Conservation (phyloP, 192 early-diverging fungal genomes). For the Entomortierella parvispora region DNA sequence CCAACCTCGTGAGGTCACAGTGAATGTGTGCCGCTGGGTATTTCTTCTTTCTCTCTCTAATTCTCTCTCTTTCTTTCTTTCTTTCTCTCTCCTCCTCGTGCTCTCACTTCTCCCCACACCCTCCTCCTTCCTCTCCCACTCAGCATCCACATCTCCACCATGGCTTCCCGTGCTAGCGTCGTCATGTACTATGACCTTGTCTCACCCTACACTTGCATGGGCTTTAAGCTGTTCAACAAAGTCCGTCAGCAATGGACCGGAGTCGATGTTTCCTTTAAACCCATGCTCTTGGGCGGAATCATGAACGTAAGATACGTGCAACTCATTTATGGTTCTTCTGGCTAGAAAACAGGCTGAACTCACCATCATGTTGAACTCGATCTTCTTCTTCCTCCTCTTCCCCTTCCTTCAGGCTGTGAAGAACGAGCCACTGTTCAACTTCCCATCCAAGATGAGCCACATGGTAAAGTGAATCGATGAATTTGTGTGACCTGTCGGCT, state of each 20-base stretch:
- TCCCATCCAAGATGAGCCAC: conserved; percentile 33
- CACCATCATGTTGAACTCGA: background rate
- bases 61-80: too few species aligned
- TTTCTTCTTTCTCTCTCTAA: too few species aligned
- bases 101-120: too few species aligned
- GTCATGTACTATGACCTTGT: conserved; percentile 39
- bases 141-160: too few species aligned
- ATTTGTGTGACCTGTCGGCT: background rate
- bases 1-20: too few species aligned
- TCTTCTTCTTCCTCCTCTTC: background rate
- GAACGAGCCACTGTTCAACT: conserved; percentile 27
- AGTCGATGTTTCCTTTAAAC: conserved; percentile 32
- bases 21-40: too few species aligned
- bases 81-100: too few species aligned
- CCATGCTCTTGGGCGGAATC: conserved; percentile 38
- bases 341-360: background rate
- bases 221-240: conserved; percentile 33
- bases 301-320: conserved; percentile 27
- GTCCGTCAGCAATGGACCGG: conserved; percentile 30
- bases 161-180: conserved; percentile 28
- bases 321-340: background rate
- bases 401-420: conserved; percentile 11
- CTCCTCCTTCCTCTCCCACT: too few species aligned
- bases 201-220: conserved; percentile 49
- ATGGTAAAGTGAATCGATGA: conserved; percentile 41